A percentile compares a stretch with the other conserved stretches of the same genome.
Conservation (phyloP, 208 protist genomes). For the Porcisia deanei region DNA sequence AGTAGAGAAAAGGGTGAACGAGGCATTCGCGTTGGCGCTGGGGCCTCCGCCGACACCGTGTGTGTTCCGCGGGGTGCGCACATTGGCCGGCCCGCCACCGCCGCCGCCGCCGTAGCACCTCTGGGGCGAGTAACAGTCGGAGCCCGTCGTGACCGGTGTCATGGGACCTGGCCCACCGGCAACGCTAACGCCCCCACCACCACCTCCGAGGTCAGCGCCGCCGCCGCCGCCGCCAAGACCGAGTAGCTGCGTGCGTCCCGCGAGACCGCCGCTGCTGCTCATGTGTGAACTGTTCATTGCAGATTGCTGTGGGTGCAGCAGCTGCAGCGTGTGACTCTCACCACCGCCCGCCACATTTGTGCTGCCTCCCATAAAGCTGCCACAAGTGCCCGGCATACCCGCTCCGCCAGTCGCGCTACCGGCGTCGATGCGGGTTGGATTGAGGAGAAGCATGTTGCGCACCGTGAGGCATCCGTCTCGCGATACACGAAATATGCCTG, state of each 20-base stretch:
- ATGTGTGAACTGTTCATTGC: conserved; percentile 23
- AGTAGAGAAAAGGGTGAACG: conserved; percentile 77
- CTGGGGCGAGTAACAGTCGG: conserved; percentile 25
- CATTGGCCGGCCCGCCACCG: neutral
- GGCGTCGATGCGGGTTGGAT: conserved; percentile 44
- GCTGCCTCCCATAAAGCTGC: conserved; percentile 5
- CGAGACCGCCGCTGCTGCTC: conserved; percentile 15
- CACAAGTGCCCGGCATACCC: neutral
- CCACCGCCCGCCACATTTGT: neutral
- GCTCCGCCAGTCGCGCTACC: neutral
- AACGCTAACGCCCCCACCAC: neutral
- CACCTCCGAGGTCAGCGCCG: conserved; percentile 7
- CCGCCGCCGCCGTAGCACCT: conserved; percentile 8
- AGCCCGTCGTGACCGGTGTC: conserved; percentile 21
- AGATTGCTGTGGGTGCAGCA: conserved; percentile 32
- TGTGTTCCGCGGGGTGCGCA: neutral
- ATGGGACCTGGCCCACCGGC: neutral
- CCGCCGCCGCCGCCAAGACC: conserved; percentile 4
- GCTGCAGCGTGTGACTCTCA: conserved; percentile 20
- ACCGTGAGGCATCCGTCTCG: conserved; percentile 76
- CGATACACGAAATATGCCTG: conserved; percentile 78
- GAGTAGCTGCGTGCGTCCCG: conserved; percentile 19
- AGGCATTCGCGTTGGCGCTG: conserved; percentile 34
- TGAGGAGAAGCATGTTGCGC: conserved; percentile 81
- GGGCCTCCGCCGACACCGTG: neutral